phyloP scores from a whole-genome alignment of 192 early-diverging fungal species.

The Polychytrium aggregatum region DNA sequence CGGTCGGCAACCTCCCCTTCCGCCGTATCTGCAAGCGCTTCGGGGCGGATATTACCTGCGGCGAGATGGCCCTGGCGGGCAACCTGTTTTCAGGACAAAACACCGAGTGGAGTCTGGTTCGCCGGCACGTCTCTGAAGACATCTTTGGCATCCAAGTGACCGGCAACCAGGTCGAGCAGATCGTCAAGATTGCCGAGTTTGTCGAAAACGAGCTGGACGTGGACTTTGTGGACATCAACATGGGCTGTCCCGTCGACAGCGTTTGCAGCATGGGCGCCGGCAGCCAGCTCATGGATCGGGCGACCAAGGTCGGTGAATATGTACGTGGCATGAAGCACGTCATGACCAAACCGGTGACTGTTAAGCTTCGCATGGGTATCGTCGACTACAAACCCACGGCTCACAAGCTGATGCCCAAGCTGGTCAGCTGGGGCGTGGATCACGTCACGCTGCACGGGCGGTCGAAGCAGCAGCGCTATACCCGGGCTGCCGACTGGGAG shows the following conservation, averaged over 20 bases:
- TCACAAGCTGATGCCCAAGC: constrained; percentile 58
- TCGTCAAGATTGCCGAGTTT: constrained; percentile 57
- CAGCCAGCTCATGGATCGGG: constrained; percentile 61
- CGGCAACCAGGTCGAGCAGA: constrained; percentile 42
- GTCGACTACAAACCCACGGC: constrained; percentile 51
- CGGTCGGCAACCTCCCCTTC: constrained; percentile 96
- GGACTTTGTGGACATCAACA: constrained; percentile 93
- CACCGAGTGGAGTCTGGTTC: constrained; percentile 71
- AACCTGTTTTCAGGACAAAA: constrained; percentile 19
- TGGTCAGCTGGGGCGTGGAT: constrained; percentile 50
- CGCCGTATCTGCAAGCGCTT: constrained; percentile 84
- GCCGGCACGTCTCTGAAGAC: constrained; percentile 75
- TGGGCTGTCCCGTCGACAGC: constrained; percentile 90
- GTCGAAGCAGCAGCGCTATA: constrained; percentile 85
- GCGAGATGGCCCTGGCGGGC: constrained; percentile 71
- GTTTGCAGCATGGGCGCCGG: constrained; percentile 74
- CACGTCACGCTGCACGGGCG: constrained; percentile 80
- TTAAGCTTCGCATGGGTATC: constrained; percentile 79
- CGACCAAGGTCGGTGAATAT: constrained; percentile 61
- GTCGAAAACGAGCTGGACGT: constrained; percentile 51
- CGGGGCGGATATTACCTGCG: constrained; percentile 94
- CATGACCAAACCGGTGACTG: constrained; percentile 71
- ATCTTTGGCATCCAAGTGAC: constrained; percentile 90
- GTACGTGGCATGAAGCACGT: constrained; percentile 59
- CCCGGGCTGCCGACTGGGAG: constrained; percentile 79